These are phyloP conservation scores for Colletotrichum spaethianum DNA, from an alignment of 2,329 filamentous ascomycete species.

Conservation along the genomic window DNA sequence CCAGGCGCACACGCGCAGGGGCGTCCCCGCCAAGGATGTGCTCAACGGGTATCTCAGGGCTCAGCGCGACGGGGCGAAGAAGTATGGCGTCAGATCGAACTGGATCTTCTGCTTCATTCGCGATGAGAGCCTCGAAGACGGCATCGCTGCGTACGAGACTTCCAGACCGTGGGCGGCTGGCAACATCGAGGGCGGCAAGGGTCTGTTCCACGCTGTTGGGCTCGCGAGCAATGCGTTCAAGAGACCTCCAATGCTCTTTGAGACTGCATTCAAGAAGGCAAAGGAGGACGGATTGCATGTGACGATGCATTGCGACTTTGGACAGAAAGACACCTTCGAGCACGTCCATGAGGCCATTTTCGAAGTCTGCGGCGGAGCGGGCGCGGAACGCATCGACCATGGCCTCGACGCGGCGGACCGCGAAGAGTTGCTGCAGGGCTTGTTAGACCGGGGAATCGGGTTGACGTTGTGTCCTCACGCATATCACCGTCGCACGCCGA, in stretches of 20 bases:
- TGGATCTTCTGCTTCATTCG: conserved; percentile 62
- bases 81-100: conserved; percentile 48
- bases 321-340: conserved; percentile 61
- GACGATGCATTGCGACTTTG: conserved; percentile 67
- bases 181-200: conserved; percentile 47
- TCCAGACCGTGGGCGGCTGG: conserved; percentile 55
- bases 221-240: conserved; percentile 63
- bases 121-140: conserved; percentile 55
- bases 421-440: conserved; percentile 68
- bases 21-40: conserved; percentile 74
- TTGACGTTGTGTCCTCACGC: conserved; percentile 78
- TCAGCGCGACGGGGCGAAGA: conserved; percentile 46
- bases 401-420: conserved; percentile 77
- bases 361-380: conserved; percentile 49
- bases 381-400: conserved; percentile 80
- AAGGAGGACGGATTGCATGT: conserved; percentile 57
- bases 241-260: conserved; percentile 60
- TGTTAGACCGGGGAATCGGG: conserved; percentile 71
- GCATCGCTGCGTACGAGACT: conserved; percentile 54
- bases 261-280: conserved; percentile 54
- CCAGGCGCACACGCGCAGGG: conserved; percentile 78
- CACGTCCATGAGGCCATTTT: conserved; percentile 57
- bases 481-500: conserved; percentile 58
- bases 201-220: conserved; percentile 61
- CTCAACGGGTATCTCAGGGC: conserved; percentile 67